Evolutionary conservation across 2,329 filamentous ascomycete species (phyloP).

Genomic region (Apiospora hydei): DNA sequence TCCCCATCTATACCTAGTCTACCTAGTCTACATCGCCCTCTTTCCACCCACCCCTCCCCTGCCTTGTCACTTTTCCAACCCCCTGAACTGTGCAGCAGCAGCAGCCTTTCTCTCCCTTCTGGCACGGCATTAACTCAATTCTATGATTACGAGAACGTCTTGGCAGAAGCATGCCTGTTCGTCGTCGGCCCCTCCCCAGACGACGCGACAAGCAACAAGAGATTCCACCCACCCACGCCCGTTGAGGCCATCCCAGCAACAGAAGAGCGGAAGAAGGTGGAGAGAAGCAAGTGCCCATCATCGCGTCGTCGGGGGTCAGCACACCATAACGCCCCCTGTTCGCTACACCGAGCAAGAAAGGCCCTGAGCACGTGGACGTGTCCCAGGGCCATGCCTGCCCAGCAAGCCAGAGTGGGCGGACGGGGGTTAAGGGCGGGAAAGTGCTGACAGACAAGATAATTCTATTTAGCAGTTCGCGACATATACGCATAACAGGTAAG

Average conservation of each 20-base stretch:
- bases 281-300: background rate
- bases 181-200: background rate
- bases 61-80: background rate
- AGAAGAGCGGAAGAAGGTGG: conserved; percentile 20
- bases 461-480: too few species aligned
- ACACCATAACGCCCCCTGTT: background rate
- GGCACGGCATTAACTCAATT: background rate
- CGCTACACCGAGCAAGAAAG: background rate
- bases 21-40: background rate
- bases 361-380: background rate
- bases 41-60: background rate
- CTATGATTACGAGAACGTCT: conserved; percentile 10
- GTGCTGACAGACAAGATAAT: background rate
- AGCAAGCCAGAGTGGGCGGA: background rate
- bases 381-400: conserved; percentile 1
- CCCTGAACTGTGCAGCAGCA: conserved; percentile 10
- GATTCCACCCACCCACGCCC: background rate
- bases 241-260: background rate
- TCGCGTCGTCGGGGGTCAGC: conserved; percentile 8
- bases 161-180: background rate
- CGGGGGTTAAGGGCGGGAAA: background rate
- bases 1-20: conserved; percentile 2
- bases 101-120: background rate
- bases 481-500: background rate
- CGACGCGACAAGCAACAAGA: background rate